Conservation (phyloP, 139 green algal genomes). For the Auxenochlorella pyrenoidosa region DNA sequence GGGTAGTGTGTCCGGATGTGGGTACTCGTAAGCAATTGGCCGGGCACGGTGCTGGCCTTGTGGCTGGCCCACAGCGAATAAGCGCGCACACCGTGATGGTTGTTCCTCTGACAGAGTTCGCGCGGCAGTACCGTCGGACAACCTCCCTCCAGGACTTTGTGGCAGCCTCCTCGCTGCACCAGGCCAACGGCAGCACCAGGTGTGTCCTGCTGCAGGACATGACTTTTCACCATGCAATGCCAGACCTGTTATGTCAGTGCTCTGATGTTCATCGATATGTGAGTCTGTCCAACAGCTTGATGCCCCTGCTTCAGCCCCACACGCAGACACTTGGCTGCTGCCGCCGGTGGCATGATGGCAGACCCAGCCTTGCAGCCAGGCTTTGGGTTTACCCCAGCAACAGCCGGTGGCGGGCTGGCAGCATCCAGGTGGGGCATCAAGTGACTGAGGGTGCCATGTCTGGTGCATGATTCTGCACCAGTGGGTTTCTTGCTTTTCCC, state of each 20-base stretch:
- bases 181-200: background rate
- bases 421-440: background rate
- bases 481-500: background rate
- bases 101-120: constrained; percentile 35
- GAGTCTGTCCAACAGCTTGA: background rate
- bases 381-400: no score
- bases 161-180: constrained; percentile 8
- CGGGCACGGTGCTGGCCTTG: background rate
- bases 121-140: constrained; percentile 33
- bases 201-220: background rate
- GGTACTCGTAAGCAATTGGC: background rate
- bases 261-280: background rate
- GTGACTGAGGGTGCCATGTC: background rate
- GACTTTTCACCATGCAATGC: background rate
- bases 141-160: constrained; percentile 59
- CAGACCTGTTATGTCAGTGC: background rate
- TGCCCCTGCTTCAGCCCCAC: background rate
- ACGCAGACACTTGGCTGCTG: no score
- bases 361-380: no score
- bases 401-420: no score
- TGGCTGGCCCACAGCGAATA: no score
- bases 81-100: background rate
- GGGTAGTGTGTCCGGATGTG: background rate
- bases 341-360: no score
- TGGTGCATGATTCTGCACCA: background rate